Conservation (phyloP, 1,139 yeast genomes). For the Hemisphaericaspora xylanilytica region DNA sequence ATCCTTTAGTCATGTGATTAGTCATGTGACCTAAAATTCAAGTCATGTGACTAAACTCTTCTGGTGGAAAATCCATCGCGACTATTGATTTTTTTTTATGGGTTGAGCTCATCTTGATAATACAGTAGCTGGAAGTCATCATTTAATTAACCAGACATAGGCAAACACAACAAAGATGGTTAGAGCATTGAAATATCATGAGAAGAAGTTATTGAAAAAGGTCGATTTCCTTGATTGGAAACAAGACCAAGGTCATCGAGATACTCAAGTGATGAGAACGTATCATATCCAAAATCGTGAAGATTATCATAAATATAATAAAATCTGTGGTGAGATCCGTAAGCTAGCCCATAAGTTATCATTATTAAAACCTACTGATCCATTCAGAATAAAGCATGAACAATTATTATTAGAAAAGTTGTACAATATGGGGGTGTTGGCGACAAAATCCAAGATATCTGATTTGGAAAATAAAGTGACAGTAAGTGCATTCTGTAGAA, state of each 20-base stretch:
- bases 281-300: slow-evolving; percentile 93
- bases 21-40: neutral
- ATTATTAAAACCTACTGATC: slow-evolving; percentile 79
- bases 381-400: slow-evolving; percentile 83
- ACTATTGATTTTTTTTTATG: neutral
- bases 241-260: slow-evolving; percentile 93
- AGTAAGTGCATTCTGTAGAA: slow-evolving; percentile 87
- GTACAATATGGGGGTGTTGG: slow-evolving; percentile 80
- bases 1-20: neutral
- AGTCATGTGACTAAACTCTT: too few relatives aligned
- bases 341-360: slow-evolving; percentile 85
- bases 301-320: slow-evolving; percentile 92
- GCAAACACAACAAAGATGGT: slow-evolving; percentile 57
- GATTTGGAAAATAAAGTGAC: slow-evolving; percentile 89
- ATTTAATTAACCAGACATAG: neutral
- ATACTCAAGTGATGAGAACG: slow-evolving; percentile 90
- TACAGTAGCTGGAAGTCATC: too few relatives aligned
- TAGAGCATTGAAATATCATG: slow-evolving; percentile 89
- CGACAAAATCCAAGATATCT: slow-evolving; percentile 85
- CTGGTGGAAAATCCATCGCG: neutral
- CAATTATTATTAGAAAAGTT: slow-evolving; percentile 81
- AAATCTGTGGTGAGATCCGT: slow-evolving; percentile 85
- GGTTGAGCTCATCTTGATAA: neutral
- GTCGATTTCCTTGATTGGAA: slow-evolving; percentile 98
- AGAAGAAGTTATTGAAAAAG: slow-evolving; percentile 88